A percentile compares a stretch with the other conserved stretches of the same genome.
phyloP scores from a whole-genome alignment of 805 yeast species.

The Saturnispora ahearnii region DNA sequence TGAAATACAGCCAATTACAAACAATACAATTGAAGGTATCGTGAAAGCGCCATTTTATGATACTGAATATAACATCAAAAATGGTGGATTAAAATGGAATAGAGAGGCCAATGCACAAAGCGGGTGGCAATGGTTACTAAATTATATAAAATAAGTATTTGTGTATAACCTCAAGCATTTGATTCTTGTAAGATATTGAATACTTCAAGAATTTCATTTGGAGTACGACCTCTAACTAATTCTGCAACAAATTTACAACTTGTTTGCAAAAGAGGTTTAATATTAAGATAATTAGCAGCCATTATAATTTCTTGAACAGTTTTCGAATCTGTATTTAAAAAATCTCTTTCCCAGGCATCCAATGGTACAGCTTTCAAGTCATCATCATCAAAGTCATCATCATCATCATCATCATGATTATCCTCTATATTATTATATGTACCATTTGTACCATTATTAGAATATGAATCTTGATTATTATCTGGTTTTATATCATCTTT shows the following conservation, averaged over 20 bases:
- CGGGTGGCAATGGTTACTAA: slow-evolving; percentile 5
- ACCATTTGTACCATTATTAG: slow-evolving; percentile 17
- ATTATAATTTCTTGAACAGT: slow-evolving; percentile 62
- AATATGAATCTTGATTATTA: slow-evolving; percentile 15
- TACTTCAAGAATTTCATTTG: slow-evolving; percentile 64
- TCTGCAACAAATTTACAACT: slow-evolving; percentile 72
- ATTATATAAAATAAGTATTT: background rate
- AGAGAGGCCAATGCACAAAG: background rate
- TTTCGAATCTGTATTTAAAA: slow-evolving; percentile 79
- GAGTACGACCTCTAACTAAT: slow-evolving; percentile 63
- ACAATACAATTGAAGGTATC: background rate
- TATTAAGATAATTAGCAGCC: slow-evolving; percentile 72
- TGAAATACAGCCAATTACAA: background rate
- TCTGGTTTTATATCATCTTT: background rate
- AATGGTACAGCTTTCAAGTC: slow-evolving; percentile 53
- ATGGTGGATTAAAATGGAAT: slow-evolving; percentile 1
- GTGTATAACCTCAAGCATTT: background rate
- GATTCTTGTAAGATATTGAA: slow-evolving; percentile 44
- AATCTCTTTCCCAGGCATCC: slow-evolving; percentile 71
- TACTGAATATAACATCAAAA: background rate
- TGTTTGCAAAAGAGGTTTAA: slow-evolving; percentile 58
- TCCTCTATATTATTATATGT: slow-evolving; percentile 23
- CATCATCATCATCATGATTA: slow-evolving; percentile 18
- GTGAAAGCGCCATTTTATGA: background rate
- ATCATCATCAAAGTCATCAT: slow-evolving; percentile 39